A percentile compares a stretch with the other conserved stretches of the same genome.
These are phyloP conservation scores for Avena eriantha DNA, from an alignment of 176 grass and related monocot species.

Conservation along the genomic window DNA sequence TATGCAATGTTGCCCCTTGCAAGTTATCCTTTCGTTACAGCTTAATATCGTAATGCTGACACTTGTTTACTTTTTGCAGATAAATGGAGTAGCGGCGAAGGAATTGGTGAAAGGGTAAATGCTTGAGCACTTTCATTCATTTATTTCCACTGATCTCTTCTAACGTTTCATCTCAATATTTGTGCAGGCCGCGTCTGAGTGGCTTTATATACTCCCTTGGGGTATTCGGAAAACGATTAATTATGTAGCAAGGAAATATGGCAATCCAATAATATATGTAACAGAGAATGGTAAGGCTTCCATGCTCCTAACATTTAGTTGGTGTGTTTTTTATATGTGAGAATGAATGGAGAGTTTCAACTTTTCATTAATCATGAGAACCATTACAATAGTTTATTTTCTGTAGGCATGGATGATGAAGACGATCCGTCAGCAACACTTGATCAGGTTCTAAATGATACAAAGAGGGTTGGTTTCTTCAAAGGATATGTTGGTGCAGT, in stretches of 20 bases:
- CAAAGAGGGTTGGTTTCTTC: slow-evolving; percentile 77
- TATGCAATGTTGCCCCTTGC: slow-evolving; percentile 3
- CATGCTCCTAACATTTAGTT: slow-evolving; percentile 26
- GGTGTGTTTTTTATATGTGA: neutral
- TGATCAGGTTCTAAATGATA: slow-evolving; percentile 75
- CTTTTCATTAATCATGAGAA: neutral
- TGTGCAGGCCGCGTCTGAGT: slow-evolving; percentile 89
- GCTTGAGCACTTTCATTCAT: slow-evolving; percentile 1
- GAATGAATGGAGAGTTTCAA: neutral
- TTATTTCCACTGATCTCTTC: slow-evolving; percentile 5
- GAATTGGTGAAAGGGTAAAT: slow-evolving; percentile 93
- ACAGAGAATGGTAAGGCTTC: slow-evolving; percentile 89
- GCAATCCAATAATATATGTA: slow-evolving; percentile 73
- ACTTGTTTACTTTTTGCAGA: slow-evolving; percentile 61
- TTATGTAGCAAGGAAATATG: slow-evolving; percentile 70
- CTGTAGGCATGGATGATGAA: slow-evolving; percentile 97
- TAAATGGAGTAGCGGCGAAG: slow-evolving; percentile 66
- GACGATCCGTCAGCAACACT: slow-evolving; percentile 61
- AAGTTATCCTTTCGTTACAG: neutral
- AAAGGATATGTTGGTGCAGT: slow-evolving; percentile 76
- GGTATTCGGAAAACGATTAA: slow-evolving; percentile 75
- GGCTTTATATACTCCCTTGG: slow-evolving; percentile 98
- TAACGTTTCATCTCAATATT: slow-evolving; percentile 44
- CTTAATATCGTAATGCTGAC: slow-evolving; percentile 38
- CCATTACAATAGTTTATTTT: slow-evolving; percentile 13